Evolutionary conservation across 2,329 filamentous ascomycete species (phyloP), one percentile per base, ranked within the genome.

Genomic region (Colletotrichum navitas): DNA sequence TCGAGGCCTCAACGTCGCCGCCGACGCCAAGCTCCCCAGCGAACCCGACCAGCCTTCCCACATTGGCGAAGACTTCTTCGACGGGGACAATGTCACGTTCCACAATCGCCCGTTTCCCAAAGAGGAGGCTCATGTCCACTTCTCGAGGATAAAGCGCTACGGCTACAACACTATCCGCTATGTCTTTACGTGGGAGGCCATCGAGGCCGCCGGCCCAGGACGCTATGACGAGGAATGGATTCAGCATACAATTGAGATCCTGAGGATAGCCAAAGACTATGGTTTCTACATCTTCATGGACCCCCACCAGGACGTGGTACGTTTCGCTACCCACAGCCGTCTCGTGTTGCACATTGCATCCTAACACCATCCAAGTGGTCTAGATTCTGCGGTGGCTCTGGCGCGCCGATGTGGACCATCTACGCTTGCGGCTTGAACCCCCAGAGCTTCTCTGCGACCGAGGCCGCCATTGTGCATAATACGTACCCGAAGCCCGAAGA

Each of bases 231-330:
- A 99, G 79, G 91, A 93, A 73, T 99, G 93, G 88, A 95, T 98
- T 75, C 87, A 93, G 75, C 94, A 97, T 80, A 99, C 96, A 0
- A 94, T 99, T 75, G 88, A 93, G 49, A 86, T 97, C 14, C 82
- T 99, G 76, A 89, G 94, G 68, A 86, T 94, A 74, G 95, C 95
- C 47, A 97, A 95, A 79, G 87, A 90, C 47, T 98, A 97, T 84
- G 94, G 93, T 36, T 98, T 99, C 81, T 97, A 97, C 78, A 87
- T 99, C 61, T 98, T 98, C 80, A 97, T 99, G 94, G 97, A 99
- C 77, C 95, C 97, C 26, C 96, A 99, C 81, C 96, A 99, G 85
- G 96, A 99, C 84, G 95, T 98, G 76, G 92, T 94, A 87, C 75
- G 91, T 89, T 73, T 66, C 26, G 6, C 51, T 43, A 16, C 12